Evolutionary conservation across 345 rosid species (phyloP), one percentile per base, ranked within the genome.

Genomic region (Aquilaria yunnanensis): DNA sequence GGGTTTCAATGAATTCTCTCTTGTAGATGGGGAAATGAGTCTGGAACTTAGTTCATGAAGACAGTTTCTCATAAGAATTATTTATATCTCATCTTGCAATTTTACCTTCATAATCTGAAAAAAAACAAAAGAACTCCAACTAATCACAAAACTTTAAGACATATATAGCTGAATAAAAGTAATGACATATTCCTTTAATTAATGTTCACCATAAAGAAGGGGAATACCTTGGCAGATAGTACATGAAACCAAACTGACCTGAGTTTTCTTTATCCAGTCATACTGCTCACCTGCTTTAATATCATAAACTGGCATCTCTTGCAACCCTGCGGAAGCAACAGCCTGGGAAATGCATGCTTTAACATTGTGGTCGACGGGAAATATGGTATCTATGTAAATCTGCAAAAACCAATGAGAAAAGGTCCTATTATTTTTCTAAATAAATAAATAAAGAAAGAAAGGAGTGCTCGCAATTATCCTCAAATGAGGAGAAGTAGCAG

Each of bases 231-330:
- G 43, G 43, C 43, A 37, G 43, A 37, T 37, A 3, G 2, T 37
- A 37, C 5, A 37, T 23, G 8, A 33, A 48, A 32, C 51, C 23
- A 59, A 66, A 69, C 54, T 34, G 61, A 84, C 98, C 94, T 84
- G 93, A 71, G 76, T 76, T 73, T 89, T 83, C 77, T 62, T 73
- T 47, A 87, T 65, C 97, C 97, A 93, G 72, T 87, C 87, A 14
- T 13, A 67, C 52, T 81, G 89, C 64, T 78, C 86, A 41, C 83
- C 91, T 64, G 51, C 62, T 74, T 84, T 67, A 67, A 90, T 85
- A 66, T 85, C 83, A 71, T 80, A 90, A 3, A 29, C 47, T 0
- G 92, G 96, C 60, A 77, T 75, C 61, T 79, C 77, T 71, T 87
- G 72, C 79, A 93, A 78, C 67, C 97, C 94, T 61, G 84, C 63